A percentile compares a stretch with the other conserved stretches of the same genome.
phyloP scores from a whole-genome alignment of 495 filamentous ascomycete species.

The Aspergillus mulundensis region DNA sequence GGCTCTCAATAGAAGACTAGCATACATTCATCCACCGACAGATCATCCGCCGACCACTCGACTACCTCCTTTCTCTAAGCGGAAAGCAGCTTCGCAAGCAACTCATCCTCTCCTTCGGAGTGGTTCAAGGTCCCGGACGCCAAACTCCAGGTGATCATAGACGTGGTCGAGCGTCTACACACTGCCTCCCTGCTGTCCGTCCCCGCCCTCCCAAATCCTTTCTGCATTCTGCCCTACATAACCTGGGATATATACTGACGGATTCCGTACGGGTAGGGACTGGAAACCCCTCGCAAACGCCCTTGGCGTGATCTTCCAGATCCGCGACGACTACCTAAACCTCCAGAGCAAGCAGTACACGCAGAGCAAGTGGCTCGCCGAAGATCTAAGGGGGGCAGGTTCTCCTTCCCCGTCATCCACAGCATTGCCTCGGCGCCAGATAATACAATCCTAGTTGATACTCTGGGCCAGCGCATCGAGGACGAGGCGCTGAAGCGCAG shows the following conservation, averaged over 20 bases:
- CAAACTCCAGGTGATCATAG: slow-evolving; percentile 68
- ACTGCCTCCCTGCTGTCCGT: slow-evolving; percentile 70
- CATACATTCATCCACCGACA: background rate
- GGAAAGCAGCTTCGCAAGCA: slow-evolving; percentile 81
- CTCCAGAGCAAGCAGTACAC: slow-evolving; percentile 60
- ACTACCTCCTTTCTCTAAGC: slow-evolving; percentile 66
- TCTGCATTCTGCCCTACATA: too few relatives aligned
- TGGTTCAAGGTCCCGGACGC: slow-evolving; percentile 75
- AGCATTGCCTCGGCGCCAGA: too few relatives aligned
- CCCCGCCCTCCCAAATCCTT: background rate
- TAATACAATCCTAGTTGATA: too few relatives aligned
- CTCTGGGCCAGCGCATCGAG: too few relatives aligned
- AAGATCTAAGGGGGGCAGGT: slow-evolving; percentile 92
- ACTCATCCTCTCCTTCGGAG: slow-evolving; percentile 73
- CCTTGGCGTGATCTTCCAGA: slow-evolving; percentile 83
- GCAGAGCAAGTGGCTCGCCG: slow-evolving; percentile 78
- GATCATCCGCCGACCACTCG: slow-evolving; percentile 2
- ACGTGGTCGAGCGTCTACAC: slow-evolving; percentile 82
- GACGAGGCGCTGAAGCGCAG: too few relatives aligned
- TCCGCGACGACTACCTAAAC: slow-evolving; percentile 87
- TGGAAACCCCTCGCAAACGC: slow-evolving; percentile 75
- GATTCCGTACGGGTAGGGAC: slow-evolving; percentile 63
- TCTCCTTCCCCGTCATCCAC: slow-evolving; percentile 64
- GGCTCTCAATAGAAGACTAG: too few relatives aligned
- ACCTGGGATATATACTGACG: background rate